Evolutionary conservation across 129 eudicot genomes (phyloP).

Genomic region (Apium graveolens): DNA sequence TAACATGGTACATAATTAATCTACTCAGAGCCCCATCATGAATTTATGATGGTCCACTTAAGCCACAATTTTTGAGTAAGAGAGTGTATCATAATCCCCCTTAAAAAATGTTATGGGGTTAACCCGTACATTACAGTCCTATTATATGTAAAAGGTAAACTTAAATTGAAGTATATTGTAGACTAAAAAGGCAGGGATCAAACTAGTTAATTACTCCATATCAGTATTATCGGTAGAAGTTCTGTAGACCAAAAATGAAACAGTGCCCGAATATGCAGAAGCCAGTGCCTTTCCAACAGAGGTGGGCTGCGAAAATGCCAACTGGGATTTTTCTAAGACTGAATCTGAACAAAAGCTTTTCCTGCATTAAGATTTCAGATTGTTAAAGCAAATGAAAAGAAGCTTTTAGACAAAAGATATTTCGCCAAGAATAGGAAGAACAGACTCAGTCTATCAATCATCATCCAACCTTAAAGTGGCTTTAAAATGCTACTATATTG

Average conservation of each 20-base stretch:
- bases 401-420: not conserved
- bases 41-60: no score
- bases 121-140: not conserved
- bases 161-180: not conserved
- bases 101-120: not conserved
- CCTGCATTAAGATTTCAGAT: constrained; percentile 31
- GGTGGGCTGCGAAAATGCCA: constrained; percentile 83
- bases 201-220: constrained; percentile 12
- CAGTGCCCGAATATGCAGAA: constrained; percentile 39
- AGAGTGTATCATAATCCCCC: not conserved
- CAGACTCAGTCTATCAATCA: not conserved
- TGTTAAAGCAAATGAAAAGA: not conserved
- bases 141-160: not conserved
- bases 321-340: constrained; percentile 33
- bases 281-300: constrained; percentile 72
- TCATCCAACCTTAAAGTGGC: not conserved
- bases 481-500: not conserved
- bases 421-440: not conserved
- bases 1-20: no score
- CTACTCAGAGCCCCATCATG: no score
- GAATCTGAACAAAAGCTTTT: constrained; percentile 44
- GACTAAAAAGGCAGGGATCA: not conserved
- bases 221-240: constrained; percentile 18
- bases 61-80: not conserved
- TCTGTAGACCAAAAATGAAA: constrained; percentile 69